These are phyloP conservation scores for Colletotrichum noveboracense DNA, from an alignment of 2,329 filamentous ascomycete genomes.

Conservation along the genomic window DNA sequence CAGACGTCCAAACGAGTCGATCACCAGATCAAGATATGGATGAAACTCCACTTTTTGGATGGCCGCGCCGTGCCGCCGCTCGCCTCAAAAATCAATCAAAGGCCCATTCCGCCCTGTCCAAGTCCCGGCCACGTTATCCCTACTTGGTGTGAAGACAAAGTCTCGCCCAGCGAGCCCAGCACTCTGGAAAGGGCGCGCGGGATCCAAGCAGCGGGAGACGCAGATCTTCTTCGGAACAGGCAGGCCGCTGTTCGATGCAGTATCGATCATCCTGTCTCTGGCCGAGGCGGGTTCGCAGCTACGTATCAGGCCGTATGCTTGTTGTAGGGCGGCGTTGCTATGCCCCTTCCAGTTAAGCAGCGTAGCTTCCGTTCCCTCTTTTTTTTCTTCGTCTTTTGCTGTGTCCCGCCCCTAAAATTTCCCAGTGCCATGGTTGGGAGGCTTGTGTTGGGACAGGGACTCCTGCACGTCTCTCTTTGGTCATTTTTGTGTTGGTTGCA, in stretches of 20 bases:
- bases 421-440: constrained; percentile 5
- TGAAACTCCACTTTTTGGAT: not conserved
- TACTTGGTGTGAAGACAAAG: not conserved
- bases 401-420: not conserved
- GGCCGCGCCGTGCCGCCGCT: not conserved
- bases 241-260: not conserved
- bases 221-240: constrained; percentile 1
- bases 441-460: constrained; percentile 1
- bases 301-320: not conserved
- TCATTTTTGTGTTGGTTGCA: not conserved
- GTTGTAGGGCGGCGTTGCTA: not conserved
- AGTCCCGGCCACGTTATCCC: not conserved
- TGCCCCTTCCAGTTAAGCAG: not conserved
- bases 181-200: not conserved
- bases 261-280: not conserved
- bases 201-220: not conserved
- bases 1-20: not conserved
- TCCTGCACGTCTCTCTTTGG: not conserved
- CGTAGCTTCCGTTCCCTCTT: constrained; percentile 1
- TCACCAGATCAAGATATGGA: not conserved
- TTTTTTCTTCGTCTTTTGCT: not conserved
- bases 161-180: not conserved
- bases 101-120: not conserved
- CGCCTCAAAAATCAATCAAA: not conserved
- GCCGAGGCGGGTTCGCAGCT: not conserved